Conservation (phyloP, 2,329 filamentous ascomycete species). For the Periconia sp. region DNA sequence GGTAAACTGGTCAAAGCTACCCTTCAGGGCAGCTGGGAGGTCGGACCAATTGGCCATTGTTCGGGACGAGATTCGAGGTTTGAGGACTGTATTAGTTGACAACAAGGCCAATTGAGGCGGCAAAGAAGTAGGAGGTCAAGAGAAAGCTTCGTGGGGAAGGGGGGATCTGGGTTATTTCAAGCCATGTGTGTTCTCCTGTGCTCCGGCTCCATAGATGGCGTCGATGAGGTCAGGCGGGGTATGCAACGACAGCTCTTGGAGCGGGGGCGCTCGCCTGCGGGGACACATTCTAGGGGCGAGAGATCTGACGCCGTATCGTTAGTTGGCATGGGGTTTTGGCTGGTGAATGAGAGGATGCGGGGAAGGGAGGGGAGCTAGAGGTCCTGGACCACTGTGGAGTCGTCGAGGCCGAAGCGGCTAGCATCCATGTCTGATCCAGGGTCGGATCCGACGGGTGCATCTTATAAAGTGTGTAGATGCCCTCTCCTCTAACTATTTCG, state of each 20-base stretch:
- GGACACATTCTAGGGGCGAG: background rate
- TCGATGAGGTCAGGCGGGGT: slow-evolving; percentile 5
- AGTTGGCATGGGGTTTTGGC: background rate
- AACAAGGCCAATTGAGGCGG: background rate
- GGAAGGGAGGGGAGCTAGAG: too few relatives aligned
- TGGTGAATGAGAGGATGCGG: background rate
- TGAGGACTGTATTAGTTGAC: background rate
- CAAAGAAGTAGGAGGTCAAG: background rate
- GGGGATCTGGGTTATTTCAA: background rate
- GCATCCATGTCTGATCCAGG: background rate
- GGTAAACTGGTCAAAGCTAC: slow-evolving; percentile 32
- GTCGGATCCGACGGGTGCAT: background rate
- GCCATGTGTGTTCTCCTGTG: background rate
- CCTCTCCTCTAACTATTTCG: too few relatives aligned
- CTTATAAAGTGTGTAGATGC: too few relatives aligned
- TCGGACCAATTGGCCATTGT: slow-evolving; percentile 38
- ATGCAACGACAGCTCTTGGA: slow-evolving; percentile 3
- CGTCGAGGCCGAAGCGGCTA: background rate
- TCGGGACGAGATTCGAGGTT: background rate
- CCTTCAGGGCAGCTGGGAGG: slow-evolving; percentile 33
- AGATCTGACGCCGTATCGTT: background rate
- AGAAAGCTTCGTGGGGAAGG: background rate
- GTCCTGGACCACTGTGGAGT: background rate
- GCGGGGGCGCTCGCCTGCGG: slow-evolving; percentile 33
- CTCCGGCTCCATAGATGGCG: background rate